Percentiles rank a stretch among this genome's conserved stretches.
These are phyloP conservation scores for Eutrema salsugineum DNA, from an alignment of 441 rosid species.

Conservation along the genomic window DNA sequence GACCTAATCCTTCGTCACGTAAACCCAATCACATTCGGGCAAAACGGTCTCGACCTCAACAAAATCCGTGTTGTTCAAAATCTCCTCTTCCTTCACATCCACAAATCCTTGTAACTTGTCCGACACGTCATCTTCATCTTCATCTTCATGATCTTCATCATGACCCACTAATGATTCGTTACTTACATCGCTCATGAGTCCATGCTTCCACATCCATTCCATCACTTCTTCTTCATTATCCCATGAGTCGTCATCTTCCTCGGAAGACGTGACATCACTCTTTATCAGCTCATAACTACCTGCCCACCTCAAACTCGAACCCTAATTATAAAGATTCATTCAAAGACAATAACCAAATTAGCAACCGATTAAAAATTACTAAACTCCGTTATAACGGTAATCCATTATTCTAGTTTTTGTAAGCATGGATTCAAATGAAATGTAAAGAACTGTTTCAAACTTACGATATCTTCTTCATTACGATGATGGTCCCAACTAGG, in stretches of 20 bases:
- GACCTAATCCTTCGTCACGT: not conserved
- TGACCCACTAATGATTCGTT: not conserved
- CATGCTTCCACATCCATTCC: not conserved
- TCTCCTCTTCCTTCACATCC: not conserved
- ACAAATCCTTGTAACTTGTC: slow-evolving; percentile 12
- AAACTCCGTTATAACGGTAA: not conserved
- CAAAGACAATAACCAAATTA: not conserved
- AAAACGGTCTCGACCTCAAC: not conserved
- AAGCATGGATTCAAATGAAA: not conserved
- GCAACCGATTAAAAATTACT: not conserved
- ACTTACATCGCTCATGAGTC: not conserved
- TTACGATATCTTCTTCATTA: slow-evolving; percentile 6
- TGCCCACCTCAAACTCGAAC: not conserved
- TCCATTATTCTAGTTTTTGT: not conserved
- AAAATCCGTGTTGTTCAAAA: not conserved
- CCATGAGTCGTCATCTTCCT: not conserved
- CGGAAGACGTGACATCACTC: not conserved
- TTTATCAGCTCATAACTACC: not conserved
- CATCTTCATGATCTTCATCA: not conserved
- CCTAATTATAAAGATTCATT: not conserved
- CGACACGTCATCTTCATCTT: not conserved
- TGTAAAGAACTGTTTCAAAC: not conserved
- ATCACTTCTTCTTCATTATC: not conserved
- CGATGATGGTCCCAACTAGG: not conserved
- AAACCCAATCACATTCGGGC: slow-evolving; percentile 20